These are phyloP conservation scores for Phytophthora brassicae DNA, from an alignment of 352 stramenopile species.

Conservation along the genomic window DNA sequence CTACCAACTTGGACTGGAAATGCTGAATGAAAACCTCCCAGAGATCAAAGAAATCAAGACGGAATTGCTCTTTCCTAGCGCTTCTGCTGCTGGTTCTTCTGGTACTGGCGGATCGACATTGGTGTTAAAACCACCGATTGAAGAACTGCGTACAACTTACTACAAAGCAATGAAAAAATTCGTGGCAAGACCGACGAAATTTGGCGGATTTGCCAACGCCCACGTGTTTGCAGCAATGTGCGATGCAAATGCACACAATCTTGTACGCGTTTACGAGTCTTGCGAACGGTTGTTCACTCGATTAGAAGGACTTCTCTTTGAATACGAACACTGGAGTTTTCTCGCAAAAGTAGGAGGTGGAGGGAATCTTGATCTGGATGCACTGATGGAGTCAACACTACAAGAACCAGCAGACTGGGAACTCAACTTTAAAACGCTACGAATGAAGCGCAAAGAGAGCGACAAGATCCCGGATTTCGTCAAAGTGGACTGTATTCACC, in stretches of 20 bases:
- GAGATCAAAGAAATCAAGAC: slow-evolving; percentile 89
- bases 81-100: slow-evolving; percentile 9
- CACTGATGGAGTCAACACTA: slow-evolving; percentile 77
- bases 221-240: slow-evolving; percentile 90
- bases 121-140: slow-evolving; percentile 89
- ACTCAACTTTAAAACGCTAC: slow-evolving; percentile 90
- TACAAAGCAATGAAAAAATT: slow-evolving; percentile 96
- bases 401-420: slow-evolving; percentile 82
- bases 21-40: slow-evolving; percentile 92
- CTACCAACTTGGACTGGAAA: slow-evolving; percentile 94
- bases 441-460: slow-evolving; percentile 89
- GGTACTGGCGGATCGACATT: slow-evolving; percentile 38
- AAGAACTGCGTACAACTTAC: slow-evolving; percentile 93
- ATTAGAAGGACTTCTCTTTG: slow-evolving; percentile 65
- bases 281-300: slow-evolving; percentile 90
- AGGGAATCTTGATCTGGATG: slow-evolving; percentile 66
- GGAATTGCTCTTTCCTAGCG: slow-evolving; percentile 65
- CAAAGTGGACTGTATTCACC: slow-evolving; percentile 90
- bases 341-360: slow-evolving; percentile 47
- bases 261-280: slow-evolving; percentile 90
- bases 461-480: slow-evolving; percentile 91
- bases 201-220: slow-evolving; percentile 87
- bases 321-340: slow-evolving; percentile 87
- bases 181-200: slow-evolving; percentile 88
- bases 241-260: slow-evolving; percentile 79